Evolutionary conservation across 768 basidiomycete species (phyloP).

Genomic region (Rhizopogon salebrosus): DNA sequence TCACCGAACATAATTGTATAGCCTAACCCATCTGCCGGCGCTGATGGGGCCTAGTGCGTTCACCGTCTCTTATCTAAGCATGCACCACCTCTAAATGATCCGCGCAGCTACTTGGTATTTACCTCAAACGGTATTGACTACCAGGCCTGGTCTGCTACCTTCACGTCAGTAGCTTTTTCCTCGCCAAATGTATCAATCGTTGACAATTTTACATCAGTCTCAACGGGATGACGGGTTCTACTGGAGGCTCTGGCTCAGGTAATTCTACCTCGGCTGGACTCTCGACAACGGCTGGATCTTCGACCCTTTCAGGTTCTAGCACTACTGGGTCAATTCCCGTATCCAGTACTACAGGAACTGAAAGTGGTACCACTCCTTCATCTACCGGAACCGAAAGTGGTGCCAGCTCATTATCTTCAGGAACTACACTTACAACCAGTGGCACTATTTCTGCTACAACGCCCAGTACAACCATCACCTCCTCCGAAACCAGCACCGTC

Average conservation of each 20-base stretch:
- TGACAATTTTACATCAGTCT: slow-evolving; percentile 34
- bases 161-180: slow-evolving; percentile 37
- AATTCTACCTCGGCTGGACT: slow-evolving; percentile 13
- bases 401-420: no score
- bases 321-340: background rate
- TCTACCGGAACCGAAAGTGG: slow-evolving; percentile 9
- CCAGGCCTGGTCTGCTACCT: slow-evolving; percentile 46
- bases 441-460: slow-evolving; percentile 16
- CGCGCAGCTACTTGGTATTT: slow-evolving; percentile 59
- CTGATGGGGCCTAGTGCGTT: slow-evolving; percentile 53
- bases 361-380: slow-evolving; percentile 18
- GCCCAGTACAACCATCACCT: slow-evolving; percentile 29
- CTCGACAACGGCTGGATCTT: slow-evolving; percentile 5
- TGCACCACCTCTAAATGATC: slow-evolving; percentile 2
- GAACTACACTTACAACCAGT: slow-evolving; percentile 10
- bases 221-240: slow-evolving; percentile 53
- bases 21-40: slow-evolving; percentile 54
- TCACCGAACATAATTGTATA: slow-evolving; percentile 16
- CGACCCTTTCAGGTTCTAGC: slow-evolving; percentile 1
- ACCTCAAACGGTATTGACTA: slow-evolving; percentile 34
- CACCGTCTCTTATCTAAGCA: background rate
- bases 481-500: slow-evolving; percentile 31
- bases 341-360: background rate
- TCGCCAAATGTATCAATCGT: background rate
- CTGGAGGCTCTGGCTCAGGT: slow-evolving; percentile 9